A percentile compares a stretch with the other conserved stretches of the same genome.
These are phyloP conservation scores for Rhodamnia argentea DNA, from an alignment of 345 rosid genomes.

Conservation along the genomic window DNA sequence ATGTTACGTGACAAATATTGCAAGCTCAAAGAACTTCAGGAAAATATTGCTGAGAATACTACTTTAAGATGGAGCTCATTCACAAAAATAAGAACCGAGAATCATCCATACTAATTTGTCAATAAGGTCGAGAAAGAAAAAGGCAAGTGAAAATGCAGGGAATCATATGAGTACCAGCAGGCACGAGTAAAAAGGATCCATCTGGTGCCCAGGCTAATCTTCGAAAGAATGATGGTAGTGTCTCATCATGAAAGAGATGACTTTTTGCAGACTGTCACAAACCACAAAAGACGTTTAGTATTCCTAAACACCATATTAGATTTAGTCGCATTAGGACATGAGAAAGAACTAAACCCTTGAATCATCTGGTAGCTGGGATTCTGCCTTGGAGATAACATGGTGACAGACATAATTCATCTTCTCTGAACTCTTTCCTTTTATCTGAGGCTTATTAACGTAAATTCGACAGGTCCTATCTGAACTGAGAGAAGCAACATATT, in stretches of 20 bases:
- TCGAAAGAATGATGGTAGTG: conserved; percentile 88
- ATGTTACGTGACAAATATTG: neutral
- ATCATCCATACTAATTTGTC: neutral
- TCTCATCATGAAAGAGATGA: conserved; percentile 93
- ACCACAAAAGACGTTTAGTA: neutral
- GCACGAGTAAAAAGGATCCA: conserved; percentile 88
- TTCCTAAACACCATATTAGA: neutral
- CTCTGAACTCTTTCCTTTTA: conserved; percentile 55
- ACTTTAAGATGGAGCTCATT: neutral
- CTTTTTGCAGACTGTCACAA: conserved; percentile 42
- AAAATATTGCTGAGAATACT: neutral
- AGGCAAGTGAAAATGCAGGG: neutral
- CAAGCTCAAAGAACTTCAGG: neutral
- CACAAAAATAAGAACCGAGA: neutral
- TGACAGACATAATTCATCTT: conserved; percentile 66
- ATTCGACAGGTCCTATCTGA: conserved; percentile 95
- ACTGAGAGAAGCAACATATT: conserved; percentile 80
- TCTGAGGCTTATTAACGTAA: conserved; percentile 58
- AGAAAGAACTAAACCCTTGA: conserved; percentile 45
- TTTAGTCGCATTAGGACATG: neutral
- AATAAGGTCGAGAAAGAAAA: neutral
- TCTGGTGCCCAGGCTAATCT: conserved; percentile 99
- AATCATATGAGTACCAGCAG: conserved; percentile 49
- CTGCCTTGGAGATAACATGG: conserved; percentile 72
- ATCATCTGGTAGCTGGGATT: conserved; percentile 44